Evolutionary conservation across 495 filamentous ascomycete genomes (phyloP), one percentile per base, ranked within the genome.

Genomic region (Penicillium tannophilum): DNA sequence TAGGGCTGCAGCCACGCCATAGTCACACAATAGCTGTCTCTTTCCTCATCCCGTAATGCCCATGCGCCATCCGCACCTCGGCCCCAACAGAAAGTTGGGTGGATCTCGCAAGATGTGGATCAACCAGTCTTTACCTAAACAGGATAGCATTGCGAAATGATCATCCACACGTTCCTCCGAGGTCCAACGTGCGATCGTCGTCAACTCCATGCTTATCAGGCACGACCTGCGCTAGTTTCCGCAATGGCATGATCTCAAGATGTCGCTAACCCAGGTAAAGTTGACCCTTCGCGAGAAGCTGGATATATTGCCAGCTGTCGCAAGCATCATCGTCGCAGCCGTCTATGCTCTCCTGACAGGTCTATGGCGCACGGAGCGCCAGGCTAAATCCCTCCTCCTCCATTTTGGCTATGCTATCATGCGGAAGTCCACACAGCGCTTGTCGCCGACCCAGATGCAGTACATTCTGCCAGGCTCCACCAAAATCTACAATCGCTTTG

Each of bases 401-500:
- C 75, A 78, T 59, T 48, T 76, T 31, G 72, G 73, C 33, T 78
- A 78, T 67, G 73, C 75, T 0, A 53, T 70, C 12, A 67, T 75
- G 48, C 70, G 75, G 56, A 72, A 75, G 58, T 59, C 64, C 1
- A 78, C 72, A 1, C 17, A 55, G 20, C 67, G 73, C 8, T 26
- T 78, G 26, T 69, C 70, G 3, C 50, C 64, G 0, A 16, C 41
- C 17, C 75, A 76, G 50, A 63, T 78, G 65, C 75, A 78, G 62
- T 71, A 60, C n/a, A 53, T 69, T 1, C 41, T 72, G n/a, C 69
- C 76, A 0, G 62, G 75, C 7, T 80, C 80, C 28, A 76, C 81
- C 58, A 74, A 76, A 26, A 68, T 73, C 20, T 89, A 89, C 61
- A 59, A 76, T 19, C 61, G 55, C 1, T 77, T 76, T 36, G 70